phyloP scores from a whole-genome alignment of 2,329 filamentous ascomycete species.

The Colletotrichum endophyticum region DNA sequence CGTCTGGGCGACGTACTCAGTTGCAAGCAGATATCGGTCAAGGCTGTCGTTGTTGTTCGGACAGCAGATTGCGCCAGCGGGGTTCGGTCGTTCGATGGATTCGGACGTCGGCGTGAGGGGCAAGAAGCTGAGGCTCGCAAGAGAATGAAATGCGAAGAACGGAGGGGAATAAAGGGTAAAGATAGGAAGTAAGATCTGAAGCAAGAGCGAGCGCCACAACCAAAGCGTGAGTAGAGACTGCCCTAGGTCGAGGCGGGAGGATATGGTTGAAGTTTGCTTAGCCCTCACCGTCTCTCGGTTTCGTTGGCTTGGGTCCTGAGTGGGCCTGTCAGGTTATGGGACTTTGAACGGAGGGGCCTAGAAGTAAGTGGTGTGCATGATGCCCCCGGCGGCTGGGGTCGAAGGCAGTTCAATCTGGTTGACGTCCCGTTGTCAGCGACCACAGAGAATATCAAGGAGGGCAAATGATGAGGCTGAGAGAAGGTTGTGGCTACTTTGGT shows the following conservation, averaged over 20 bases:
- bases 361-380: slow-evolving; percentile 5
- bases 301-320: not conserved
- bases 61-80: not conserved
- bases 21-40: not conserved
- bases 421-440: not conserved
- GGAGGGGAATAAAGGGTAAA: not conserved
- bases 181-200: not conserved
- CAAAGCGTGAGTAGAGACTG: not conserved
- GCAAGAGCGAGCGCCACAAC: not conserved
- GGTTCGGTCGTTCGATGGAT: not conserved
- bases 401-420: not conserved
- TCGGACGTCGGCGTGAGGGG: not conserved
- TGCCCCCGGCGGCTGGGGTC: not conserved
- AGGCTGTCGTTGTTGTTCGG: not conserved
- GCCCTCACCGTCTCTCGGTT: not conserved
- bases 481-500: not conserved
- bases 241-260: not conserved
- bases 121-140: not conserved
- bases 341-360: slow-evolving; percentile 9
- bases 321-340: not conserved
- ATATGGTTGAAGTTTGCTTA: not conserved
- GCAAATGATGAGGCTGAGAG: slow-evolving; percentile 2
- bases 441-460: not conserved
- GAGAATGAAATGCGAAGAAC: not conserved
- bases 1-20: not conserved